These are phyloP conservation scores for Psilocybe subaeruginosa DNA, from an alignment of 768 basidiomycete genomes.

Conservation along the genomic window DNA sequence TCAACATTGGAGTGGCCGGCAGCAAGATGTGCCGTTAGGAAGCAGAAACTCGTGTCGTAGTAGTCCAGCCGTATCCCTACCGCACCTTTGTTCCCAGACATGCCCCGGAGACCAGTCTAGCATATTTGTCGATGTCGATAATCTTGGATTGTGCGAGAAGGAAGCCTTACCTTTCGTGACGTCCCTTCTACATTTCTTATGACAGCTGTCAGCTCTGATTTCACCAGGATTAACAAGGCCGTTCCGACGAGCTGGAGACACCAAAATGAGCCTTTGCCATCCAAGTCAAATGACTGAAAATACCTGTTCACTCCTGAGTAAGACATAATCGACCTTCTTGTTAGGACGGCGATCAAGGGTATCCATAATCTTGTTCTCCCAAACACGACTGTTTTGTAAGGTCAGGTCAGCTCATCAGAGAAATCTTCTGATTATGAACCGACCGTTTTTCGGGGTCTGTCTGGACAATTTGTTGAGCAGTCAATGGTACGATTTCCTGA, in stretches of 20 bases:
- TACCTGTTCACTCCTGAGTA: conserved; percentile 93
- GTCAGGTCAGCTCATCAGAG: neutral
- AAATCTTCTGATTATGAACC: conserved; percentile 13
- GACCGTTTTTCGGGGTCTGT: conserved; percentile 93
- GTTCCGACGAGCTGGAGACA: conserved; percentile 85
- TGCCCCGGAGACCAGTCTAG: conserved; percentile 87
- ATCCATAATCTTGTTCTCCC: conserved; percentile 85
- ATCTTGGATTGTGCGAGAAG: neutral
- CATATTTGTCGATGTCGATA: conserved; percentile 6
- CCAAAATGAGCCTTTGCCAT: conserved; percentile 10
- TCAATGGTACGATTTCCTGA: conserved; percentile 97
- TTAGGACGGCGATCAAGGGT: conserved; percentile 73
- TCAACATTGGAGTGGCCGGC: conserved; percentile 92
- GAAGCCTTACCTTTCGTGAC: conserved; percentile 73
- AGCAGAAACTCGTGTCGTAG: conserved; percentile 91
- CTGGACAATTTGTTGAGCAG: conserved; percentile 96
- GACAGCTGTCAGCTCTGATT: conserved; percentile 70
- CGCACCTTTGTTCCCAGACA: conserved; percentile 98
- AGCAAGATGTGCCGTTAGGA: conserved; percentile 94
- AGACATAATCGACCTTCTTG: conserved; percentile 74
- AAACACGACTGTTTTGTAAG: conserved; percentile 61
- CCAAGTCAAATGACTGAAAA: conserved; percentile 3
- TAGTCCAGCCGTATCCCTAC: conserved; percentile 93
- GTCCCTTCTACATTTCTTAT: conserved; percentile 93
- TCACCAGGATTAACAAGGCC: conserved; percentile 84